Base-by-base conservation (phyloP, 495 filamentous ascomycete species). In the Penicillium cataractarum region DNA sequence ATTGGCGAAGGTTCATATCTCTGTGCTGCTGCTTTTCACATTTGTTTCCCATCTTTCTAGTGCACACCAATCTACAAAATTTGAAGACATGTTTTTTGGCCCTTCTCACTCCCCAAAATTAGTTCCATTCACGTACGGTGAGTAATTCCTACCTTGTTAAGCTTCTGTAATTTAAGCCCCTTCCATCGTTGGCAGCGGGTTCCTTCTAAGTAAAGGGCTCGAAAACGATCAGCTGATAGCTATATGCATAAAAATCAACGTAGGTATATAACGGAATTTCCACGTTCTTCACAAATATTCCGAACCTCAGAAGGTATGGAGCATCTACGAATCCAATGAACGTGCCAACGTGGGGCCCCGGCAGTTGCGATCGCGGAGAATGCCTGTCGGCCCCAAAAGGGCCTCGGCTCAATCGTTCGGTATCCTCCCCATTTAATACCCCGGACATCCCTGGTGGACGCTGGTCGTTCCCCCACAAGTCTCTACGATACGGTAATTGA, bases 361-460 rank as follows among this genome's bases (percentile, higher is more conserved):
- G 62, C 62, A 64, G 62, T 64, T 64, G 62, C 26, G 31, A 32
- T 10, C 19, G 26, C 37, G 49, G 29, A 48, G 49, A 64, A 44
- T 60, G 51, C 57, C 62, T 21, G 29, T 51, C 37, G 57, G 24
- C 17, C 31, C n/a, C 50, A 24, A 40, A 60, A 32, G 51, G 57
- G 57, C 62, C 62, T 60, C 56, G 62, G 62, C 62, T 60, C 57
- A 29, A 39, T 40, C n/a, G 32, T 17, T 27, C 26, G 19, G 17
- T 32, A 55, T 44, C 60, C 10, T 37, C 51, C 48, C 40, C 55
- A 44, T 64, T 58, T 33, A 50, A 51, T 56, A 64, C 44, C 58
- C 62, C 56, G 22, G 49, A 19, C 49, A 29, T 52, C 29, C 29
- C 49, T 46, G 33, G 52, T n/a, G 37, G n/a, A 42, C 42, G 42